Base-by-base conservation (phyloP, 2,329 filamentous ascomycete genomes). In the Phialophora expanda region DNA sequence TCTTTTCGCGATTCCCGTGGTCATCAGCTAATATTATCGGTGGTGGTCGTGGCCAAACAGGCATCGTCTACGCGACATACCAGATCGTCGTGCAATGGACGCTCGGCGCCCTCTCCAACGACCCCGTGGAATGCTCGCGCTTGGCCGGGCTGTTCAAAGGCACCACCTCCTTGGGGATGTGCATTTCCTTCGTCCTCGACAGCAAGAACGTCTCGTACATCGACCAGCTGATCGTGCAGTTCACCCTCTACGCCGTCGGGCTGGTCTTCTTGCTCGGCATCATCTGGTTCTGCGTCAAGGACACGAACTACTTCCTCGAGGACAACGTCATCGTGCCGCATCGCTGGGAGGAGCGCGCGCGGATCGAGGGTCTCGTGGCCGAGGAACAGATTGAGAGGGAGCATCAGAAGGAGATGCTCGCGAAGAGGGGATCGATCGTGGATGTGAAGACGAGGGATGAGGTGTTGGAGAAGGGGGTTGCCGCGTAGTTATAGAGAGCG, bases 281-380 rank as follows among this genome's bases (percentile, higher is more conserved):
- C 55, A 65, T 71, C 24, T 65, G 50, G 55, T 51, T 55, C 28
- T 67, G 60, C 26, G 69, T 72, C 28, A 62, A 41, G n/a, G 59
- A 69, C 26, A 72, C 71, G 9, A 73, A 73, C 48, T 73, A 73
- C 48, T 72, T 73, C 57, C 34, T 66, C 17, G 71, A 73, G 53
- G 66, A 68, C 12, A 65, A 65, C 44, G 71, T 72, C 38, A 71
- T 73, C 38, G 71, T 72, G 17, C 71, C 71, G 17, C 62, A 68
- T 32, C 55, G 61, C 8, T 56, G 70, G 48, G 68, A 71, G 56
- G 66, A 71, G 50, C 50, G 48, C 6, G 61, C 62, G 14, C 22
- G 64, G 2, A 55, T 69, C 44, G 67, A 69, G 30, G 67, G 67
- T 1, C 30, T 62, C 6, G 60, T 68, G 14, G 62, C n/a, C n/a